Conservation (phyloP, 208 protist species). For the Trypanosoma vivax region DNA sequence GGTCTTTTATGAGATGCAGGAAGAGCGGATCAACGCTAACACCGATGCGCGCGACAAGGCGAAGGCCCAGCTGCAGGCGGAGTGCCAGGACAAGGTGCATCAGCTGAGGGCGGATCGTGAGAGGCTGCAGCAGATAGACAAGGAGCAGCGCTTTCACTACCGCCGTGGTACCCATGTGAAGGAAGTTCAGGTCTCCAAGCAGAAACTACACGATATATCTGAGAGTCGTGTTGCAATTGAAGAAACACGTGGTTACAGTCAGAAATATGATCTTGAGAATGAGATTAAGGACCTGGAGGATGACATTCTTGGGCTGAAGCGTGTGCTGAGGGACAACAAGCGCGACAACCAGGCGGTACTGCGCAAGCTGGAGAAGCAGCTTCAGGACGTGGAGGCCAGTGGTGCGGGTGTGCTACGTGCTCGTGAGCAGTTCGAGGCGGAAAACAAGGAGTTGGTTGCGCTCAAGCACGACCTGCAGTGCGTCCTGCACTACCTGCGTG, state of each 20-base stretch:
- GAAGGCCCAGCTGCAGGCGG: constrained; percentile 42
- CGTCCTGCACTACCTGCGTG: constrained; percentile 73
- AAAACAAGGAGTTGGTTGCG: constrained; percentile 54
- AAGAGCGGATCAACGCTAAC: constrained; percentile 61
- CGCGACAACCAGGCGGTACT: constrained; percentile 26
- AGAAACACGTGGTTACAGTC: constrained; percentile 36
- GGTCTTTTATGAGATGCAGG: constrained; percentile 39
- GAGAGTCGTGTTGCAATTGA: constrained; percentile 42
- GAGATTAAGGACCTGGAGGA: constrained; percentile 63
- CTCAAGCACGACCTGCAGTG: constrained; percentile 74
- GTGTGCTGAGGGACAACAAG: constrained; percentile 50
- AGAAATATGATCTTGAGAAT: constrained; percentile 27
- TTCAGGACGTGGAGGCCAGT: constrained; percentile 45
- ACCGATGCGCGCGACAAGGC: constrained; percentile 62
- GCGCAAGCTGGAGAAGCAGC: constrained; percentile 32
- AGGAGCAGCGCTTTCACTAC: constrained; percentile 64
- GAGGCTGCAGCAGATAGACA: constrained; percentile 46
- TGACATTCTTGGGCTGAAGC: constrained; percentile 53
- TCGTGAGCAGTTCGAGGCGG: constrained; percentile 43
- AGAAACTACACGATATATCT: constrained; percentile 27
- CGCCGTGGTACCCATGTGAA: constrained; percentile 53
- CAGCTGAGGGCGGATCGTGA: constrained; percentile 41
- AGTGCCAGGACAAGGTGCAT: constrained; percentile 60
- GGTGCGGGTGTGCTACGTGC: constrained; percentile 54
- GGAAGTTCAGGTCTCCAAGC: constrained; percentile 20